Conservation (phyloP, 2,329 filamentous ascomycete species). For the Zasmidium angulare region DNA sequence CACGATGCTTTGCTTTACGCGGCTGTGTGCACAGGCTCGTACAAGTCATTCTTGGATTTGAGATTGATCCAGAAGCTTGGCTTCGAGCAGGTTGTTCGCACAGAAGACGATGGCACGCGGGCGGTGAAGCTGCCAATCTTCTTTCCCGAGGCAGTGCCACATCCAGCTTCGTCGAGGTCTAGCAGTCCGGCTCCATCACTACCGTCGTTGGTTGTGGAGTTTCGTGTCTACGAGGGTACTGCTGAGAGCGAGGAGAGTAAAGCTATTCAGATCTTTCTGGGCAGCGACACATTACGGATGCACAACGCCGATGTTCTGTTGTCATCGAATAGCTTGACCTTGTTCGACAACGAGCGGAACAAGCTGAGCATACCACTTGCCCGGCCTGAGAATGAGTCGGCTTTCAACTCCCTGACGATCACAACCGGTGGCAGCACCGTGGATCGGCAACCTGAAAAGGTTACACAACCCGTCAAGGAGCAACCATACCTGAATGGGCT, state of each 20-base stretch:
- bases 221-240: constrained; percentile 66
- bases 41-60: constrained; percentile 77
- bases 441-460: neutral
- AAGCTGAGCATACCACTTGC: constrained; percentile 90
- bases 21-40: constrained; percentile 87
- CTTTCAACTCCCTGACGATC: constrained; percentile 76
- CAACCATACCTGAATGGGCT: constrained; percentile 34
- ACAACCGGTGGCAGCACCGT: constrained; percentile 36
- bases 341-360: constrained; percentile 83
- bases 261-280: constrained; percentile 80
- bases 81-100: constrained; percentile 56
- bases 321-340: constrained; percentile 83
- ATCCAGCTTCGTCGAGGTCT: constrained; percentile 71
- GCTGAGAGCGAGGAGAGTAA: constrained; percentile 51
- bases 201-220: constrained; percentile 76
- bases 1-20: constrained; percentile 88
- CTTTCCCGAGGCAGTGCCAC: constrained; percentile 84
- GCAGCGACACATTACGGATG: constrained; percentile 80
- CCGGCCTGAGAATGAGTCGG: constrained; percentile 79
- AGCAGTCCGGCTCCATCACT: constrained; percentile 74
- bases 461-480: constrained; percentile 52
- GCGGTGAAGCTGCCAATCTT: constrained; percentile 79
- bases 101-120: constrained; percentile 56
- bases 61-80: constrained; percentile 73
- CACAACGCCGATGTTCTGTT: constrained; percentile 90